phyloP scores from a whole-genome alignment of 352 stramenopile species.

The Pythium pyrilobum region DNA sequence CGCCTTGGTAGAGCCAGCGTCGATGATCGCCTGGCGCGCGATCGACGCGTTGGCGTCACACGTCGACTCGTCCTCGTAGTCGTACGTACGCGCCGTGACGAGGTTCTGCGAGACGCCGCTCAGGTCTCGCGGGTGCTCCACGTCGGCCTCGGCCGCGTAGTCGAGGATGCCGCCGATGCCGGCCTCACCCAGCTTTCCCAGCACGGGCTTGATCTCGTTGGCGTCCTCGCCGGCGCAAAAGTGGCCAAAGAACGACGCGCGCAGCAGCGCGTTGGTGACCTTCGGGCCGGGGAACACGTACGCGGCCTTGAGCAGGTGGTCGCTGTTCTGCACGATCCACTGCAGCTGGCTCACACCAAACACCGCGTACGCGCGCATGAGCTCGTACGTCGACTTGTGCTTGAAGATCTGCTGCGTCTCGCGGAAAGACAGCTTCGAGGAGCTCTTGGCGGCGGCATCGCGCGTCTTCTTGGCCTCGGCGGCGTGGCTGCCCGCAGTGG shows the following conservation, averaged over 20 bases:
- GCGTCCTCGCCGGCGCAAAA: constrained; percentile 95
- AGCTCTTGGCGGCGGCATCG: background rate
- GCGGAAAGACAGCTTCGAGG: constrained; percentile 46
- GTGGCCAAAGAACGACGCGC: constrained; percentile 94
- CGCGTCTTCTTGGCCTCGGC: background rate
- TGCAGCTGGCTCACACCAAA: constrained; percentile 87
- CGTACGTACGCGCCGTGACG: constrained; percentile 91
- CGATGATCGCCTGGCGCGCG: constrained; percentile 74
- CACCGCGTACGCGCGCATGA: constrained; percentile 83
- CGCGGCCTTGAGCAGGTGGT: constrained; percentile 74
- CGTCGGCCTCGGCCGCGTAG: constrained; percentile 94
- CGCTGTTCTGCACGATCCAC: constrained; percentile 85
- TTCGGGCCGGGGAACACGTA: constrained; percentile 78
- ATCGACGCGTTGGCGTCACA: constrained; percentile 92
- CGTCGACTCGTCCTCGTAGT: constrained; percentile 92
- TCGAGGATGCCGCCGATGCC: constrained; percentile 96
- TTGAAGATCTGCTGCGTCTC: constrained; percentile 82
- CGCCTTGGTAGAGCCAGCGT: constrained; percentile 40
- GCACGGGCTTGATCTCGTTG: constrained; percentile 77
- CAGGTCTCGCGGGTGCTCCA: constrained; percentile 71
- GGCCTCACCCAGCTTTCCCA: constrained; percentile 65
- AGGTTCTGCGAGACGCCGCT: constrained; percentile 80
- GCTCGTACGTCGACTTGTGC: constrained; percentile 76
- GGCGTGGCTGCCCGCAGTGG: background rate
- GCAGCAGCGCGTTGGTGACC: constrained; percentile 88